Evolutionary conservation across 805 yeast species (phyloP), one percentile per base, ranked within the genome.

Genomic region (Metschnikowia koreensis): DNA sequence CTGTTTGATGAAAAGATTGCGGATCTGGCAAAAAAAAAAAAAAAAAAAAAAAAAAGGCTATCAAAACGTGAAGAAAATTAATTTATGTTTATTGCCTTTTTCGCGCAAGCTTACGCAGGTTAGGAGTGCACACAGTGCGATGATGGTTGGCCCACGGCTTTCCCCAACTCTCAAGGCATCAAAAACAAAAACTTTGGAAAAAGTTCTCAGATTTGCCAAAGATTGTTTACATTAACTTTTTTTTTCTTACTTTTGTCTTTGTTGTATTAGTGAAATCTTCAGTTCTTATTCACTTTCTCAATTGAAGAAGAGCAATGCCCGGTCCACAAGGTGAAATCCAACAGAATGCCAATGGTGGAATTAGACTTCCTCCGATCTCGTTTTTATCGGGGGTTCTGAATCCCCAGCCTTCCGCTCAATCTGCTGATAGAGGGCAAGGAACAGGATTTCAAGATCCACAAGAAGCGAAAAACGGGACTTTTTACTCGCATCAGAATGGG

Each of bases 281-380:
- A 22, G 4, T 22, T 22, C 22, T 22, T 22, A 3, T 22, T 22
- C 4, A 22, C 4, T 22, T 22, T 3, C 22, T 22, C 22, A 22
- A 22, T 22, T 22, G 22, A 22, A 22, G 22, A 22, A 22, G 22
- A 22, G 22, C 22, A 22, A 22, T 22, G 22, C 4, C 22, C 22
- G 22, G 22, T 22, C 22, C 22, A 22, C 22, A 22, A 22, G 22
- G 22, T 22, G 22, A 22, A 22, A 22, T 22, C 22, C 22, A 22
- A 22, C 22, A 22, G 22, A 22, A 22, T 22, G 38, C 37, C 40
- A 41, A 31, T n/a, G 47, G 46, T 13, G 46, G 36, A 3, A 60
- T 64, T 34, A 54, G 63, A 38, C 60, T 64, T 38, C 67, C 67
- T 22, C 66, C 67, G 11, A 69, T 69, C 12, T 63, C 69, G 26